These are phyloP conservation scores for Phaeosphaeriaceae sp. DNA, from an alignment of 2,329 filamentous ascomycete genomes.

Conservation along the genomic window DNA sequence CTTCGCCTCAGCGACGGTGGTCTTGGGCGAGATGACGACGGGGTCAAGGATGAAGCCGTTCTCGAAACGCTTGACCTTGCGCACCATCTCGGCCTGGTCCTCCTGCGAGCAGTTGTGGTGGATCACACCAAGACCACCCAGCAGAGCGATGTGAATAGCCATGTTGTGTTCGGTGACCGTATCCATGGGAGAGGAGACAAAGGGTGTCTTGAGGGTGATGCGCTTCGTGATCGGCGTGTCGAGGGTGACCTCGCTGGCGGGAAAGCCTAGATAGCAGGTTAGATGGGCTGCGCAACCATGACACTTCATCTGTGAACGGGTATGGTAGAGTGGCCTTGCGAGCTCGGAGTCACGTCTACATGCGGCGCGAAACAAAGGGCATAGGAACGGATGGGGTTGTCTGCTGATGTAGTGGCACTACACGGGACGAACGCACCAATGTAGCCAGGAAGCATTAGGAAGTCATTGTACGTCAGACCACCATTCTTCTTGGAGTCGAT, in stretches of 20 bases:
- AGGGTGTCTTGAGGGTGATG: constrained; percentile 94
- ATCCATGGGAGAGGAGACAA: constrained; percentile 98
- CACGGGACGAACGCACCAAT: constrained; percentile 66
- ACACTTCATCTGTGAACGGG: neutral
- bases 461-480: constrained; percentile 98
- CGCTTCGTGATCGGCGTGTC: constrained; percentile 95
- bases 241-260: constrained; percentile 84
- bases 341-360: neutral
- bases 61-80: constrained; percentile 98
- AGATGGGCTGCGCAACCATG: constrained; percentile 4
- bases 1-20: constrained; percentile 89
- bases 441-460: constrained; percentile 94
- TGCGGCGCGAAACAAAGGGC: neutral
- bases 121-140: constrained; percentile 90
- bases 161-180: constrained; percentile 99
- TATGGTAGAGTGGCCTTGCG: neutral
- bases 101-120: constrained; percentile 99
- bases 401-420: neutral
- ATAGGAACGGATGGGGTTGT: neutral
- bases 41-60: constrained; percentile 99
- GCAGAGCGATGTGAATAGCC: constrained; percentile 95
- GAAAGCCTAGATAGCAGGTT: constrained; percentile 68
- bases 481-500: constrained; percentile 92
- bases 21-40: constrained; percentile 84
- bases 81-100: constrained; percentile 97